phyloP scores from a whole-genome alignment of 306 rosid genomes.

The Dalbergia cochinchinensis region DNA sequence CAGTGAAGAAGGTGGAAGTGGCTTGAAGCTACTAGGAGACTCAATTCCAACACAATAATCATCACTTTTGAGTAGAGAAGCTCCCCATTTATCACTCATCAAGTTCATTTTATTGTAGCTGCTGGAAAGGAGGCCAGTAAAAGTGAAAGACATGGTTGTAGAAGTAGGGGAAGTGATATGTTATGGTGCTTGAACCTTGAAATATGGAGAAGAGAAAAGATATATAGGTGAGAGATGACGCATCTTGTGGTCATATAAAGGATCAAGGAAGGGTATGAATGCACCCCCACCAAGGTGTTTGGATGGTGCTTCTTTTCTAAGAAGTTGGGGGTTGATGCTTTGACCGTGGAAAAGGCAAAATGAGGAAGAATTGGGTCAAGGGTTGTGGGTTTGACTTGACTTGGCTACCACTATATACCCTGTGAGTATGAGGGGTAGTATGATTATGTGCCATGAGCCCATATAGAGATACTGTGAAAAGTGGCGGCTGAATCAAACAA shows the following conservation, averaged over 20 bases:
- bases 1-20: conserved; percentile 50
- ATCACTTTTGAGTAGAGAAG: conserved; percentile 40
- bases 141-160: conserved; percentile 41
- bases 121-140: conserved; percentile 54
- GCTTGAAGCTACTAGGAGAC: conserved; percentile 49
- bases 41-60: conserved; percentile 46
- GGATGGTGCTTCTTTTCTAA: conserved; percentile 45
- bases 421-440: no score
- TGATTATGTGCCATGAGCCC: no score
- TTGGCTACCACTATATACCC: not conserved
- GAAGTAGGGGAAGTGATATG: not conserved
- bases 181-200: conserved; percentile 37
- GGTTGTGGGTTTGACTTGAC: conserved; percentile 88
- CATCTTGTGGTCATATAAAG: not conserved
- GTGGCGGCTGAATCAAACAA: not conserved
- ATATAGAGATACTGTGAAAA: no score
- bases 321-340: conserved; percentile 50
- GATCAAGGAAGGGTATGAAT: not conserved
- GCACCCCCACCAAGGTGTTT: not conserved
- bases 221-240: not conserved
- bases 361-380: conserved; percentile 51
- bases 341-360: conserved; percentile 74
- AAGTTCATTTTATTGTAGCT: conserved; percentile 41
- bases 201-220: not conserved
- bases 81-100: conserved; percentile 55